Base-by-base conservation (phyloP, 805 yeast species). In the Metschnikowia picachoensis region DNA sequence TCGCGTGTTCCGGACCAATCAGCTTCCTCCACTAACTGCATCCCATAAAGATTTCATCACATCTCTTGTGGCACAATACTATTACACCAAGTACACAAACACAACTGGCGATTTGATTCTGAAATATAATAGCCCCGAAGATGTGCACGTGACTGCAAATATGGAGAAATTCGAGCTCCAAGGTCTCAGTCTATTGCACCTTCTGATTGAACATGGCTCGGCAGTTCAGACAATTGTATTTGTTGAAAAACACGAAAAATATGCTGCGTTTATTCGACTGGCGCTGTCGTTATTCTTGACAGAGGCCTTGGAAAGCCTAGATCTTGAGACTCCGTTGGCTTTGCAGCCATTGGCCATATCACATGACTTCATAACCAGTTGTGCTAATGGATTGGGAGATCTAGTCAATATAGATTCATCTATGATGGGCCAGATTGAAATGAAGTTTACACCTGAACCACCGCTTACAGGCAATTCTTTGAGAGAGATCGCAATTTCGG, bases 251-350 rank as follows among this genome's bases (percentile, higher is more conserved):
- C 38, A 32, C 14, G 37, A 35, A 11, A 29, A 36, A 3, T 30
- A 33, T 15, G 14, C 33, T 13, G 50, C 47, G 4, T 38, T 53
- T 8, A 17, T 53, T 4, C 14, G 36, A 12, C 42, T 44, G 35
- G 16, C 42, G 3, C 35, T 40, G 33, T 48, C 55, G 3, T 4
- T 41, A 30, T 47, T 51, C 20, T 20, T 53, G 14, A 43, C 35
- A 3, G 50, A 47, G 34, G 46, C 48, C n/a, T 32, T 53, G 10
- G 57, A 51, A 29, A 44, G 50, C 9, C 41, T 51, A 14, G 49
- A 46, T 27, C 37, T 46, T 10, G 45, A 44, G 4, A 14, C 30
- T 7, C 50, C 53, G 2, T 31, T 53, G 13, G 41, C 53, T 8
- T 35, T 53, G 7, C 35, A 38, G 6, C 42, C 43, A 12, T 6